Base-by-base conservation (phyloP, 192 early-diverging fungal genomes). In the Linnemannia exigua region DNA sequence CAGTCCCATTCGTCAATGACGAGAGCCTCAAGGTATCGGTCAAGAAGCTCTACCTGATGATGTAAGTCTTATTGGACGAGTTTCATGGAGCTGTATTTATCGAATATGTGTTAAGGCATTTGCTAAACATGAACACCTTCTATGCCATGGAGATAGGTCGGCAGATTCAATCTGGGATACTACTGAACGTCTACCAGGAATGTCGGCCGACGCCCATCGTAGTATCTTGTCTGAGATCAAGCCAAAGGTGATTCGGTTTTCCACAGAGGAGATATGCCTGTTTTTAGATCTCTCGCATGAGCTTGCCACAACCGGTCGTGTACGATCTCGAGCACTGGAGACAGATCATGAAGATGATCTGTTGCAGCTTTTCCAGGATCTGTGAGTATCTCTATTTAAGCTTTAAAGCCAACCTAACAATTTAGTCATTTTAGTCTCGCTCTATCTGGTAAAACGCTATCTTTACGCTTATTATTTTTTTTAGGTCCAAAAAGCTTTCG, bases 131-230 rank as follows among this genome's bases (percentile, higher is more conserved):
- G 41, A 44, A 44, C 41, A 44, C 9, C 41, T 54, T 54, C 22
- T 7, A 20, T 54, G 52, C 7, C 6, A 22, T 0, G 22, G 41
- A 71, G 3, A n/a, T 71, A 71, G 70, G 70, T 71, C 70, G 12
- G 70, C 70, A 47, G 46, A 71, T n/a, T 46, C 35, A 20, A 71
- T 71, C 15, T 71, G 70, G 70, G 70, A 71, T 12, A 71, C 41
- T 0, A 22, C 70, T 1, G 41, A 71, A 25, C 41, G 41, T 46
- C 22, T 71, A 25, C 70, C 70, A 37, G 70, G 41, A 28, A 71
- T 71, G 70, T 5, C 70, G 0, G 8, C 2, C 11, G n/a, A 71
- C 22, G 36, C 7, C 5, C 70, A 71, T 47, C 70, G 41, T 41
- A 11, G 0, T 11, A 71, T 71, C 41, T 35, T 71, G 11, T 44